Evolutionary conservation across 2,329 filamentous ascomycete genomes (phyloP).

Genomic region (Diatrype stigma): DNA sequence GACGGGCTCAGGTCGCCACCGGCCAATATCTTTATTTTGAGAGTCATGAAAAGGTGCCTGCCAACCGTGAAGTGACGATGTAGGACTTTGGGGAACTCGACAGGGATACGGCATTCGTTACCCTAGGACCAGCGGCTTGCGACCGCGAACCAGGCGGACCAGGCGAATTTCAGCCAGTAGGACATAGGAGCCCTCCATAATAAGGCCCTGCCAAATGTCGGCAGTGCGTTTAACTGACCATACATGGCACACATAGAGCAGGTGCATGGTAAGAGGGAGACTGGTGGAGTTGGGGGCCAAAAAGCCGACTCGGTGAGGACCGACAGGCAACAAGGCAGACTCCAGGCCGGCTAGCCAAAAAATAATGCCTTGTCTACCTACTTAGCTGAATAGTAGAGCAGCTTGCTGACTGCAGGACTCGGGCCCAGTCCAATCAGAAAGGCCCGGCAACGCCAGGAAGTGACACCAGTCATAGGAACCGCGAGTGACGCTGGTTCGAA

Average conservation of each 20-base stretch:
- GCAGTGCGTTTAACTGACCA: slow-evolving; percentile 26
- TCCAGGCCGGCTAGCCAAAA: slow-evolving; percentile 26
- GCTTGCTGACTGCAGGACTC: slow-evolving; percentile 31
- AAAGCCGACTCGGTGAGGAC: slow-evolving; percentile 29
- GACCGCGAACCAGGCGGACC: slow-evolving; percentile 20
- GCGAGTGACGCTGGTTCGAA: slow-evolving; percentile 19
- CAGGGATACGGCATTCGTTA: slow-evolving; percentile 23
- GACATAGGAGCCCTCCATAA: slow-evolving; percentile 24
- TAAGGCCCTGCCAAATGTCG: slow-evolving; percentile 22
- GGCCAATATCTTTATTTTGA: slow-evolving; percentile 28
- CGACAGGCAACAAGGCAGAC: slow-evolving; percentile 34
- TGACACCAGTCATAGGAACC: slow-evolving; percentile 13
- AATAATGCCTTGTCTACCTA: slow-evolving; percentile 29
- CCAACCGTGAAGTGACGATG: slow-evolving; percentile 24
- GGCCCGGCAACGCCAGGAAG: slow-evolving; percentile 11
- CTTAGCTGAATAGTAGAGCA: slow-evolving; percentile 27
- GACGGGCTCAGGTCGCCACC: slow-evolving; percentile 24
- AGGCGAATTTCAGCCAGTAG: slow-evolving; percentile 21
- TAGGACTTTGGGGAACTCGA: slow-evolving; percentile 27
- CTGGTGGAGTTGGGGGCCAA: slow-evolving; percentile 29
- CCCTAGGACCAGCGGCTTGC: slow-evolving; percentile 27
- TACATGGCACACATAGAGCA: slow-evolving; percentile 24
- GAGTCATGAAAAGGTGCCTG: slow-evolving; percentile 16
- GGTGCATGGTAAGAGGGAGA: slow-evolving; percentile 20
- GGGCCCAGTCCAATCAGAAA: slow-evolving; percentile 26